Conservation (phyloP, 1,139 yeast species). For the Taphrina communis region DNA sequence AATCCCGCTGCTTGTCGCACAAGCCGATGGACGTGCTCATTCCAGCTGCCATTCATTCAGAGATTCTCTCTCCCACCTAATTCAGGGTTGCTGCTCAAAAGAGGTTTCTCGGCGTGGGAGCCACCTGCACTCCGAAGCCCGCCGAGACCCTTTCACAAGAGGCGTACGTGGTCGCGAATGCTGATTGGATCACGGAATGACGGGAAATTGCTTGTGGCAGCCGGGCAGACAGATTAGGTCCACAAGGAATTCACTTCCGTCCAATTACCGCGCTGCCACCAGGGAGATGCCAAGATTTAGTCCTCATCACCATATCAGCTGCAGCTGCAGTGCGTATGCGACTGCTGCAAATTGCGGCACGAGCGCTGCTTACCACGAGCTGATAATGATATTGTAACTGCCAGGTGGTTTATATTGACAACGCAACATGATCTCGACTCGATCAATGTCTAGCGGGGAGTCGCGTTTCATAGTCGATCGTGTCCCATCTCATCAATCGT, state of each 20-base stretch:
- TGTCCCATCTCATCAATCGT: background rate
- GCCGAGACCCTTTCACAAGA: background rate
- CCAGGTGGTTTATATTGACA: no score
- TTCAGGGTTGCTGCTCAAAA: no score
- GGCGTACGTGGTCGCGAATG: background rate
- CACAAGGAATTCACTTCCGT: conserved; percentile 1
- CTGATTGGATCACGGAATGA: background rate
- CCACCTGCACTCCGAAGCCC: background rate
- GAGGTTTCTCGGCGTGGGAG: background rate
- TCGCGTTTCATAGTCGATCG: background rate
- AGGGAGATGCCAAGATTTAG: background rate
- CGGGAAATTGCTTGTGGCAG: conserved; percentile 9
- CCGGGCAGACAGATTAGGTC: background rate
- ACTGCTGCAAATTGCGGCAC: no score
- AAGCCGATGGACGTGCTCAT: no score
- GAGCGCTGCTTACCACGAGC: no score
- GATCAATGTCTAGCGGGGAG: no score
- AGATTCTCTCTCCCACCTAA: no score
- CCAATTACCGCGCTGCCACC: background rate
- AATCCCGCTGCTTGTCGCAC: no score
- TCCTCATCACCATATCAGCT: background rate
- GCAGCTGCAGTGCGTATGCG: background rate
- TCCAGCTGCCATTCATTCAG: no score
- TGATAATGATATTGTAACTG: no score
- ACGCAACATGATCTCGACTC: no score